Base-by-base conservation (phyloP, 1,284 basidiomycete species). In the Ceratobasidium sp. region DNA sequence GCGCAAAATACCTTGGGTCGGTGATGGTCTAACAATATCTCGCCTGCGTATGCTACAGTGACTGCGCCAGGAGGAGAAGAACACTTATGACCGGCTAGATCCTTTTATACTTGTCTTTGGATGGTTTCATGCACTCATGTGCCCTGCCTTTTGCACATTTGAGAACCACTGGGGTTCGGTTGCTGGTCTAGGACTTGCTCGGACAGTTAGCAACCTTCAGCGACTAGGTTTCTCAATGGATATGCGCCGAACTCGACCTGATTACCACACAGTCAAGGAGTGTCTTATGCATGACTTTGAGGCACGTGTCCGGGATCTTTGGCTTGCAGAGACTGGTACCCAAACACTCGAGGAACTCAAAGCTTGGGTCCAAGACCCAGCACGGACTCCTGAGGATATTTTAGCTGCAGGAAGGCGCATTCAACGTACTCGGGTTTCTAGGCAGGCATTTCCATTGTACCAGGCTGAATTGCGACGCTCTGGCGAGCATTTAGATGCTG, bases 251-350 rank as follows among this genome's bases (percentile, higher is more conserved):
- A n/a, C 16, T 8, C 31, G 56, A 6, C 34, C 56, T 19, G 56
- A 59, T 22, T 59, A 59, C 19, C 56, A 59, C 27, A 59, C 56
- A 1, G 56, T 59, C 37, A 39, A 37, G 34, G 56, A 59, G 56
- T 59, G 31, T 37, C 56, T 59, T 39, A 59, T 59, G 56, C 56
- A 59, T 39, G 34, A 37, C 2, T 59, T 39, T n/a, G 56, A 59
- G 19, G 9, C 56, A 16, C 31, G 56, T 9, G 34, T 59, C 0
- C 56, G 56, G 1, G 56, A 22, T 1, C 37, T 16, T 59, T 59
- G 56, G 56, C 16, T 59, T 6, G 16, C 6, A 9, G 56, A 16
- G 22, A 59, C 56, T 59, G 19, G 19, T 3, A 39, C 56, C 2
- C 16, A 8, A 4, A 37, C 56, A 19, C n/a, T 59, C 8, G 63